Conservation (phyloP, 352 stramenopile genomes). For the Thalassiosira tumida region DNA sequence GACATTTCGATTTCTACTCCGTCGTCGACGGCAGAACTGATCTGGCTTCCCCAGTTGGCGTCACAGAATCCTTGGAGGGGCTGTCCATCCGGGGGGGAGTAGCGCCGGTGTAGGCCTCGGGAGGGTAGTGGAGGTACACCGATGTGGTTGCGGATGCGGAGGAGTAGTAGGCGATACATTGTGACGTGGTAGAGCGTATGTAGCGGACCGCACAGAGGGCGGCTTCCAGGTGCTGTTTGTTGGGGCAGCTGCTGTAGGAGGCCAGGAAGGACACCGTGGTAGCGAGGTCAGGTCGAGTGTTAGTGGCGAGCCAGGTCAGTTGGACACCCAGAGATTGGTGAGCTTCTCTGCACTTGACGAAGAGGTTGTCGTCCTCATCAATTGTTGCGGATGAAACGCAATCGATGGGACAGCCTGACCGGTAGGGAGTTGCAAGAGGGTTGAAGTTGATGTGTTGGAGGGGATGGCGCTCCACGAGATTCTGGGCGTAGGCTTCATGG, state of each 20-base stretch:
- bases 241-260: conserved; percentile 48
- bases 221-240: conserved; percentile 8
- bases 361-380: neutral
- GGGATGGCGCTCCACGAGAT: conserved; percentile 45
- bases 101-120: conserved; percentile 22
- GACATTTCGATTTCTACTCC: conserved; percentile 1
- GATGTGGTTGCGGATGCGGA: neutral
- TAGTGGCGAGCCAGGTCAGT: conserved; percentile 45
- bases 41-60: conserved; percentile 29
- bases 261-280: conserved; percentile 60
- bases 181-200: conserved; percentile 32
- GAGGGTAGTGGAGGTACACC: conserved; percentile 6
- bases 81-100: neutral
- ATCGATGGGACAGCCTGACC: conserved; percentile 69
- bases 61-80: neutral
- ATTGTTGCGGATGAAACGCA: neutral
- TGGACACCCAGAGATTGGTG: conserved; percentile 63
- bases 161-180: conserved; percentile 36
- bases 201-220: conserved; percentile 54
- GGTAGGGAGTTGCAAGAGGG: conserved; percentile 60
- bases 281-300: conserved; percentile 69
- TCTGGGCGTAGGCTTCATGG: conserved; percentile 49
- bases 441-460: neutral
- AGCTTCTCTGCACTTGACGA: neutral
- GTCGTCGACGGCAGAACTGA: conserved; percentile 24